Evolutionary conservation across 805 yeast species (phyloP).

Genomic region (Wickerhamiella brachini): DNA sequence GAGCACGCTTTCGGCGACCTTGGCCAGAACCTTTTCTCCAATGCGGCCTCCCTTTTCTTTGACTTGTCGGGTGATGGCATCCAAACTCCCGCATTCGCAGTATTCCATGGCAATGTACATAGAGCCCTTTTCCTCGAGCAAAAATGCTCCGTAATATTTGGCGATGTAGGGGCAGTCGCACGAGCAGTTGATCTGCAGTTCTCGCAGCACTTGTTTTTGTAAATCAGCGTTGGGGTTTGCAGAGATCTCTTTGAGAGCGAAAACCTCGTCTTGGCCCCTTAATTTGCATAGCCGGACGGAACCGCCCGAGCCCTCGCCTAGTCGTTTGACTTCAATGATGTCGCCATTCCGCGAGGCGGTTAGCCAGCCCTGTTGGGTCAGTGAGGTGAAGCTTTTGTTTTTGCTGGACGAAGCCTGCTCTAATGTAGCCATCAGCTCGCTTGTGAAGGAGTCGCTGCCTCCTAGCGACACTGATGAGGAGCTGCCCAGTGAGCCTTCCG

Average conservation of each 20-base stretch:
- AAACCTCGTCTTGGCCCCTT: constrained; percentile 40
- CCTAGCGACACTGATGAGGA: background rate
- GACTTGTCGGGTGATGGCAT: constrained; percentile 75
- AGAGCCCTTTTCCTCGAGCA: constrained; percentile 59
- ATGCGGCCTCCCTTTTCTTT: constrained; percentile 66
- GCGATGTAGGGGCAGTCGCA: constrained; percentile 80
- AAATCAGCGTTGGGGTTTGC: constrained; percentile 73
- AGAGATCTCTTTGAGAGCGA: constrained; percentile 70
- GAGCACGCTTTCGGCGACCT: constrained; percentile 75
- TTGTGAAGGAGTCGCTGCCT: constrained; percentile 6
- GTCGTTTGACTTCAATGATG: constrained; percentile 50
- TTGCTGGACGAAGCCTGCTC: constrained; percentile 2
- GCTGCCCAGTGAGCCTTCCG: background rate
- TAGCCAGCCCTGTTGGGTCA: constrained; percentile 44
- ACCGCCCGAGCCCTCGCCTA: constrained; percentile 96
- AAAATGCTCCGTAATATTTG: constrained; percentile 82
- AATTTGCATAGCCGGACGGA: constrained; percentile 69
- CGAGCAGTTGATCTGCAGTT: constrained; percentile 71
- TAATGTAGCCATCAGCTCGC: constrained; percentile 13
- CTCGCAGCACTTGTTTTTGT: constrained; percentile 82
- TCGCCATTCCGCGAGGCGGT: constrained; percentile 40
- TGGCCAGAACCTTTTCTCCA: constrained; percentile 85
- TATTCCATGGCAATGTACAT: constrained; percentile 94
- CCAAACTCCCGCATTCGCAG: constrained; percentile 87
- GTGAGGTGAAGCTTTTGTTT: background rate